Conservation (phyloP, 2,329 filamentous ascomycete genomes). For the Xylaria sp. region DNA sequence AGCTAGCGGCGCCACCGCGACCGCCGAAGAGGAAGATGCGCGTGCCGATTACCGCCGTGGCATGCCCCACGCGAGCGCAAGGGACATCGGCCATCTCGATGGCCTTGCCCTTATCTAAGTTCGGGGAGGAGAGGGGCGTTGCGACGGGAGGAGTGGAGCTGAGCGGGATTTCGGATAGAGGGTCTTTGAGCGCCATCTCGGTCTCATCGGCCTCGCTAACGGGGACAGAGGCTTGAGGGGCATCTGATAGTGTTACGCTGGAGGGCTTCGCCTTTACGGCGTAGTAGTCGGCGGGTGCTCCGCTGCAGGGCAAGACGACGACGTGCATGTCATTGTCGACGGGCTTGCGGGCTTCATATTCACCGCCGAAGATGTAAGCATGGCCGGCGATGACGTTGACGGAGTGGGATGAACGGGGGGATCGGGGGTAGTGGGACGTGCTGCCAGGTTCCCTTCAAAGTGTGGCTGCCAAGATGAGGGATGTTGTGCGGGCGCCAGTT, state of each 20-base stretch:
- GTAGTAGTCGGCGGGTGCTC: slow-evolving; percentile 55
- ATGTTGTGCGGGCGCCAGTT: slow-evolving; percentile 42
- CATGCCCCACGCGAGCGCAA: slow-evolving; percentile 65
- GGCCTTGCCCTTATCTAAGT: slow-evolving; percentile 30
- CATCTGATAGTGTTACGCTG: slow-evolving; percentile 20
- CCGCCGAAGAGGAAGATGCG: slow-evolving; percentile 80
- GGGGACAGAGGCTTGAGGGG: slow-evolving; percentile 16
- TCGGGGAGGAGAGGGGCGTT: slow-evolving; percentile 13
- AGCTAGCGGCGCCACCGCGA: slow-evolving; percentile 56
- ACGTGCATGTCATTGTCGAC: slow-evolving; percentile 69
- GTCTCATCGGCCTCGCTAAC: slow-evolving; percentile 30
- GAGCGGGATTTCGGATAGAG: slow-evolving; percentile 40
- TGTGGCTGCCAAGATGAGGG: slow-evolving; percentile 25
- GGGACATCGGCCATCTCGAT: slow-evolving; percentile 46
- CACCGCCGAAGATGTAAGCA: slow-evolving; percentile 71
- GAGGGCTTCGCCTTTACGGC: slow-evolving; percentile 45
- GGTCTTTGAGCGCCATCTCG: slow-evolving; percentile 32
- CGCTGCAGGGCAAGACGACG: slow-evolving; percentile 54
- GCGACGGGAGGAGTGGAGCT: slow-evolving; percentile 28
- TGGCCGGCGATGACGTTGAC: slow-evolving; percentile 54
- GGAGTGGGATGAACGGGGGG: slow-evolving; percentile 69
- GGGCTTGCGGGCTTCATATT: slow-evolving; percentile 58
- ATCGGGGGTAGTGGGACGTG: slow-evolving; percentile 51
- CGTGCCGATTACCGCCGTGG: slow-evolving; percentile 60
- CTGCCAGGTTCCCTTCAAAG: slow-evolving; percentile 56